Base-by-base conservation (phyloP, 257 asterid species). In the Ligustrum vulgare region DNA sequence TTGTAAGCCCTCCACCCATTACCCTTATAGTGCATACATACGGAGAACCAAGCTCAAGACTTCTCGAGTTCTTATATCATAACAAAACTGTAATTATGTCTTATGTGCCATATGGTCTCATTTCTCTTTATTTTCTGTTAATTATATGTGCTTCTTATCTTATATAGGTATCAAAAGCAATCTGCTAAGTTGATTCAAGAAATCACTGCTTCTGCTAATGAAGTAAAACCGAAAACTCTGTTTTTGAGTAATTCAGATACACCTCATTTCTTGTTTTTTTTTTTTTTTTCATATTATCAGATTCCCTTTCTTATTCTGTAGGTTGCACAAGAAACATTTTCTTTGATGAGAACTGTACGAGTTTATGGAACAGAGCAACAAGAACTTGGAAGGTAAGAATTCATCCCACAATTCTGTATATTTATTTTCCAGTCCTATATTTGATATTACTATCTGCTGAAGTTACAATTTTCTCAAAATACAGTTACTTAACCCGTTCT, bases 301-400 rank as follows among this genome's bases (percentile, higher is more conserved):
- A 58, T 34, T 62, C 47, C 69, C 69, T 66, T 75, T 86, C 56
- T 75, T 37, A 36, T 70, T 36, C 20, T 73, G 36, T 84, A 94
- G 99, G 99, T 92, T 69, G 93, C 99, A 54, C 96, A 94, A 85
- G 99, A 93, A 82, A 88, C 99, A 64, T 82, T 94, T 68, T 92
- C 98, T 75, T 86, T 94, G 90, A 94, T 94, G 84, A 89, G 98
- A 85, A 92, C 98, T 80, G 95, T 94, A 75, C 87, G 97, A 72
- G 97, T 87, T 12, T 94, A 92, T 80, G 99, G 99, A 68, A 92
- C 99, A 20, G 98, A 94, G 87, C 76, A 82, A 76, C 89, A 83
- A 79, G 99, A 94, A 86, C 84, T 88, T 75, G 84, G 81, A 83
- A 91, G 99, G 99, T 93, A 80, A 67, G 54, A 60, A 60, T 1